These are phyloP conservation scores for Yamadazyma kanchanaburiensis DNA, from an alignment of 1,139 yeast genomes.

Conservation along the genomic window DNA sequence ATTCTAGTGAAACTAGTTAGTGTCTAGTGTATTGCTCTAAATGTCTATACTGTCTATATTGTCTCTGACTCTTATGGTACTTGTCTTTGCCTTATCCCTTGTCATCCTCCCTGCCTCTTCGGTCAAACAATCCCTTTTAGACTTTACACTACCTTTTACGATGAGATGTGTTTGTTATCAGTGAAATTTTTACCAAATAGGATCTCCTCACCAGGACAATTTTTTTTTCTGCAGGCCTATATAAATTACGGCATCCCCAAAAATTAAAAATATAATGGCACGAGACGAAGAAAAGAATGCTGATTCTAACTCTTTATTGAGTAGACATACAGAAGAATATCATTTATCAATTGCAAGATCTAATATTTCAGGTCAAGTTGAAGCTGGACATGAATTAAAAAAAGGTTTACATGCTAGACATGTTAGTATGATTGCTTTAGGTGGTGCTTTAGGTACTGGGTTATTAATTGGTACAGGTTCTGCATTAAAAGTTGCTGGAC, in stretches of 20 bases:
- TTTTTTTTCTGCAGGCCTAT: no score
- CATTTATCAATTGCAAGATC: constrained; percentile 46
- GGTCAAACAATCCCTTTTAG: no score
- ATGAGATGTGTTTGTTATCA: constrained; percentile 3
- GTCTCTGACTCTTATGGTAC: no score
- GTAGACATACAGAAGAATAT: constrained; percentile 50
- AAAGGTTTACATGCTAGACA: constrained; percentile 67
- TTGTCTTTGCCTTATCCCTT: no score
- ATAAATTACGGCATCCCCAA: not conserved
- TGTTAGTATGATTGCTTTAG: constrained; percentile 49
- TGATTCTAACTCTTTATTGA: constrained; percentile 29
- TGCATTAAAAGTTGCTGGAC: constrained; percentile 64
- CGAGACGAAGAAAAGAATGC: constrained; percentile 21
- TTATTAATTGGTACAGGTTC: constrained; percentile 68
- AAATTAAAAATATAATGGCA: constrained; percentile 4
- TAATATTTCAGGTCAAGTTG: constrained; percentile 32
- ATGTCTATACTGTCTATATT: no score
- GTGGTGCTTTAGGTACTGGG: constrained; percentile 53
- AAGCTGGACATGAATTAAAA: constrained; percentile 54
- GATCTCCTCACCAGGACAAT: constrained; percentile 6
- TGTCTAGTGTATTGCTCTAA: no score
- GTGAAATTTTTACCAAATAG: constrained; percentile 2
- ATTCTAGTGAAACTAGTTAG: no score
- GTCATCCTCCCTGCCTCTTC: no score
- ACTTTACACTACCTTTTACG: no score